A percentile compares a stretch with the other conserved stretches of the same genome.
phyloP scores from a whole-genome alignment of 2,329 filamentous ascomycete species.

The Trichoderma simmonsii region DNA sequence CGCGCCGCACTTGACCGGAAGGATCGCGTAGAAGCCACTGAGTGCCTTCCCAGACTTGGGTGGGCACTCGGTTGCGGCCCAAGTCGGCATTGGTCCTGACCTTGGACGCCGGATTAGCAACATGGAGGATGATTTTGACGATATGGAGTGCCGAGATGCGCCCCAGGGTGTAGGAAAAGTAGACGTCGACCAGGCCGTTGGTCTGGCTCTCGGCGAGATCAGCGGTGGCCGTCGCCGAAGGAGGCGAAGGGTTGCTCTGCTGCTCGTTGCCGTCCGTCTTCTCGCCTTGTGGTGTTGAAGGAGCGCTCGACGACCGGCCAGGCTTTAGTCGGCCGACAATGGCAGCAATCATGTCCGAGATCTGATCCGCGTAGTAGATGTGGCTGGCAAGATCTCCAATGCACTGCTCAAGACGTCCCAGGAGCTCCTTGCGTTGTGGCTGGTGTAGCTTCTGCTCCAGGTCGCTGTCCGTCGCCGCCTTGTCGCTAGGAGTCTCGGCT shows the following conservation, averaged over 20 bases:
- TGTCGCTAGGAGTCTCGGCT: conserved; percentile 33
- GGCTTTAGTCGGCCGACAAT: conserved; percentile 78
- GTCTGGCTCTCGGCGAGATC: conserved; percentile 45
- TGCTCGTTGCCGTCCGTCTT: conserved; percentile 44
- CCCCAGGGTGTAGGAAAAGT: conserved; percentile 52
- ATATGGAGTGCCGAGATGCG: conserved; percentile 68
- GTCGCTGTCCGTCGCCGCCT: conserved; percentile 32
- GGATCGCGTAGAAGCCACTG: conserved; percentile 86
- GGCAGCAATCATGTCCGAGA: conserved; percentile 86
- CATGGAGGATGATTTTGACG: conserved; percentile 76
- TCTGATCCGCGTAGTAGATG: conserved; percentile 94
- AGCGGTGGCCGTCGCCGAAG: conserved; percentile 33
- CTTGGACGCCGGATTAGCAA: conserved; percentile 69
- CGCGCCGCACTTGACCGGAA: conserved; percentile 73
- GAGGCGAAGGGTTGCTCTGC: conserved; percentile 29
- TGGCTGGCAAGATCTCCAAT: conserved; percentile 92
- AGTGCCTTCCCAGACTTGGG: conserved; percentile 92
- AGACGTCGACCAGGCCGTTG: conserved; percentile 44
- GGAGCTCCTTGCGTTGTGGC: conserved; percentile 59
- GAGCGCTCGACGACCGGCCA: conserved; percentile 41
- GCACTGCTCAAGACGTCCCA: conserved; percentile 71
- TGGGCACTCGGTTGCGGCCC: conserved; percentile 69
- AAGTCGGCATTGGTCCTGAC: conserved; percentile 59
- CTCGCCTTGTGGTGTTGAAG: conserved; percentile 45
- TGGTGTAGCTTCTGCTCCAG: conserved; percentile 31